Base-by-base conservation (phyloP, 768 basidiomycete genomes). In the Obba rivulosa region DNA sequence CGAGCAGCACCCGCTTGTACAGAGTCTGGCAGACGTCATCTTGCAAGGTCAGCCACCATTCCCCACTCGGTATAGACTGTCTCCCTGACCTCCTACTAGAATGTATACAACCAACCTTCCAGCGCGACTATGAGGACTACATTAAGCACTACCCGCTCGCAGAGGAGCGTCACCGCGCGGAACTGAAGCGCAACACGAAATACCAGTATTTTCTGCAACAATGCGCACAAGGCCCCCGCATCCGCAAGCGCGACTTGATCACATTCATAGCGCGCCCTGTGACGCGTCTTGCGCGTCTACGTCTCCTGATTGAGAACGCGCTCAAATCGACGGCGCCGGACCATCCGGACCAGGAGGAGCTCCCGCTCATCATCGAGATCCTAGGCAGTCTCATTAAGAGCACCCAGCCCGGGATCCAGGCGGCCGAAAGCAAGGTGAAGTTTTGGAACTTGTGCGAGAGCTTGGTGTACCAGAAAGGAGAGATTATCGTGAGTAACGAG, bases 351-450 rank as follows among this genome's bases (percentile, higher is more conserved):
- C 60, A 78, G 38, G 87, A 92, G 51, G 79, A 77, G 3, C 72
- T 94, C 7, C 89, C 90, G 1, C 72, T 90, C 4, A 78, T 88
- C 16, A 59, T 88, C 21, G 74, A 73, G 9, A 77, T 92, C 2
- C 57, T 94, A 46, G 79, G 74, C 24, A 78, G 83, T 40, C 83
- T 81, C 52, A 75, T 95, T 51, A 91, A 87, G 71, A 84, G 84
- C 54, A 89, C 89, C 0, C 85, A 94, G 58, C 91, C 91, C 1
- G 92, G 92, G 3, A 93, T 95, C 50, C 87, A 82, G 51, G 87
- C 84, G n/a, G 89, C 92, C 1, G 92, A 94, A 61, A 77, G 80
- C 53, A 92, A 92, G 62, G 92, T 93, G 55, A 92, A 91, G 60
- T 83, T 91, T 51, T 89, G 86, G 84, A 81, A 72, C 45, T 68